phyloP scores from a whole-genome alignment of 345 rosid species.

The Salix arbutifolia region DNA sequence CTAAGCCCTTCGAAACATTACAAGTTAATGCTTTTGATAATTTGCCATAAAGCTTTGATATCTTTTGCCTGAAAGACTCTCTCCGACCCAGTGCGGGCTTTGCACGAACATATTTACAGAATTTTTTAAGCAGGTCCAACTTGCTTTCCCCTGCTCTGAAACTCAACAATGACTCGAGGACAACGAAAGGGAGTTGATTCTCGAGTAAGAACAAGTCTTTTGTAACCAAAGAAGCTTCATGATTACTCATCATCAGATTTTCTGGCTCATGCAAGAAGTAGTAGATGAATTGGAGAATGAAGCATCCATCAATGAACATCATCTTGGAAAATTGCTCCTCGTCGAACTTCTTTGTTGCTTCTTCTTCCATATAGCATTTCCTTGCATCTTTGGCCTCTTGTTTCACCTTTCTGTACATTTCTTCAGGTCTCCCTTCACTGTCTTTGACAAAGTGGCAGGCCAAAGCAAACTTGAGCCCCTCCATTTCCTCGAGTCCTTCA shows the following conservation, averaged over 20 bases:
- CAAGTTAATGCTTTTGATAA: too few relatives aligned
- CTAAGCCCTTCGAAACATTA: too few relatives aligned
- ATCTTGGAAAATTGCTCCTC: background rate
- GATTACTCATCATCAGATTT: background rate
- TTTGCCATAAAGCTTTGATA: too few relatives aligned
- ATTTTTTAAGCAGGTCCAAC: too few relatives aligned
- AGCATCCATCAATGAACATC: background rate
- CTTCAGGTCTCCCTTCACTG: rapidly evolving
- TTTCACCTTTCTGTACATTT: too few relatives aligned
- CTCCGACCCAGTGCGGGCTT: too few relatives aligned
- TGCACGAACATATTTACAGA: too few relatives aligned
- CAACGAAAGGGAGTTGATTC: slow-evolving; percentile 24
- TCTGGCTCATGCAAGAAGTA: too few relatives aligned
- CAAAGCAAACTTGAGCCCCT: background rate
- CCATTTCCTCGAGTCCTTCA: background rate
- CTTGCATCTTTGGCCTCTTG: background rate
- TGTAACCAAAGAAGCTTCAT: background rate
- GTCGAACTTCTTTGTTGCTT: background rate
- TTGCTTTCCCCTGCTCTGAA: too few relatives aligned
- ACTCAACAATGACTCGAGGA: slow-evolving; percentile 7
- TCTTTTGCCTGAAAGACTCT: too few relatives aligned
- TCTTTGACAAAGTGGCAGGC: background rate
- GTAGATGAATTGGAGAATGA: background rate
- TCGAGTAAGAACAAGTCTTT: slow-evolving; percentile 29
- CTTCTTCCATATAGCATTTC: background rate